A percentile compares a stretch with the other conserved stretches of the same genome.
Evolutionary conservation across 129 eudicot species (phyloP).

Genomic region (Pulicaria dysenterica): DNA sequence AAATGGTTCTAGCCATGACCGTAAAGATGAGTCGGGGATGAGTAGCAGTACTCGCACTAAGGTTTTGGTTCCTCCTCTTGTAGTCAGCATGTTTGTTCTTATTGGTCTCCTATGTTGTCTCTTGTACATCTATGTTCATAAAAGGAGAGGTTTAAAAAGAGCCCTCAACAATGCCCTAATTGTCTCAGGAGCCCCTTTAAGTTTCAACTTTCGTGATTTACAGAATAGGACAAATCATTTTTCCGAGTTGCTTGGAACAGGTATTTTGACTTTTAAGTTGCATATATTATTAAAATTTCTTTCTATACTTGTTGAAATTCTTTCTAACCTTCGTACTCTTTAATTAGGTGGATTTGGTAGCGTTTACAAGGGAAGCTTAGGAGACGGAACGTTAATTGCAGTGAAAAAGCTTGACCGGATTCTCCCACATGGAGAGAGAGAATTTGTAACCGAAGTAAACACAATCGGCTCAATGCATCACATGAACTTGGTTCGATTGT

Average conservation of each 20-base stretch:
- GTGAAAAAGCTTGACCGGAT: conserved; percentile 84
- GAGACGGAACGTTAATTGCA: conserved; percentile 77
- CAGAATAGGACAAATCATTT: conserved; percentile 68
- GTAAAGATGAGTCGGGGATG: conserved; percentile 36
- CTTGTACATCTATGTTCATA: conserved; percentile 56
- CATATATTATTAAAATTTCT: background rate
- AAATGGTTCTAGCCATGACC: conserved; percentile 33
- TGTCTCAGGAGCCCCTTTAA: conserved; percentile 78
- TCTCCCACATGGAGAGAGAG: conserved; percentile 89
- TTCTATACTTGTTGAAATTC: background rate
- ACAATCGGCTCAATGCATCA: conserved; percentile 97
- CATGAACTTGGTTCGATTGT: conserved; percentile 89
- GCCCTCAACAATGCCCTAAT: conserved; percentile 62
- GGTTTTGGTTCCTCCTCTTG: conserved; percentile 84
- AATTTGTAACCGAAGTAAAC: conserved; percentile 88
- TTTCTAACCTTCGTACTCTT: conserved; percentile 10
- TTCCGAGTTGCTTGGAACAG: conserved; percentile 77
- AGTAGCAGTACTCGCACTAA: conserved; percentile 45
- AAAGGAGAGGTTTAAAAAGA: conserved; percentile 57
- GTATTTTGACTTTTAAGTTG: conserved; percentile 28
- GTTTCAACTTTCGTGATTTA: conserved; percentile 72
- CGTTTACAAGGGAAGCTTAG: conserved; percentile 88
- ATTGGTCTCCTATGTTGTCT: conserved; percentile 59
- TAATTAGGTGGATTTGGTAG: conserved; percentile 92
- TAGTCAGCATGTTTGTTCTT: conserved; percentile 64